Evolutionary conservation across 108 stramenopile genomes (phyloP).

Genomic region (Discostella stelligeroides): DNA sequence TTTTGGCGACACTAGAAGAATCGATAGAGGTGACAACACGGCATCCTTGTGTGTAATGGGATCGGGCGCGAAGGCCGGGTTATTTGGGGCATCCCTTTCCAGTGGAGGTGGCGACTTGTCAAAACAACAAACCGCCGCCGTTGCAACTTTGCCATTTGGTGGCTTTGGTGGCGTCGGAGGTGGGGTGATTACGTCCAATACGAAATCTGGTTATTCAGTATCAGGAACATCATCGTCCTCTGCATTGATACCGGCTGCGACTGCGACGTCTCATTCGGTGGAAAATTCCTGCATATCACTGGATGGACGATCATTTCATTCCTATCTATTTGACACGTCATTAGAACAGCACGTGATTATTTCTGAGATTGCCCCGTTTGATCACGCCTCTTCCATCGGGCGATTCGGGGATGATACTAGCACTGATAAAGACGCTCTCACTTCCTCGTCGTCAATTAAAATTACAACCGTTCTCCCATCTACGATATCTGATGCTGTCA

Average conservation of each 20-base stretch:
- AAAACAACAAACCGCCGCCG: no score
- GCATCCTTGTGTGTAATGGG: no score
- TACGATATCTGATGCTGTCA: conserved; percentile 38
- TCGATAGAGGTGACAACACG: no score
- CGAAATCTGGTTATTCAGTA: no score
- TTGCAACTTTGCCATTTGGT: no score
- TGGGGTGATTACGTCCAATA: no score
- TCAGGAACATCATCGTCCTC: background rate
- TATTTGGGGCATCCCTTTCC: no score
- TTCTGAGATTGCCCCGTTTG: conserved; percentile 61
- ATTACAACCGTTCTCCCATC: conserved; percentile 50
- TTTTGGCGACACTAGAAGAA: no score
- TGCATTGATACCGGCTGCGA: background rate
- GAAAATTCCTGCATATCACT: conserved; percentile 57
- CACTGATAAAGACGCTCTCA: conserved; percentile 14
- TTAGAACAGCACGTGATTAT: conserved; percentile 42
- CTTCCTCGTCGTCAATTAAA: conserved; percentile 9
- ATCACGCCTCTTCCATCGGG: no score
- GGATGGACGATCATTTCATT: conserved; percentile 67
- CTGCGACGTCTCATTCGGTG: conserved; percentile 3
- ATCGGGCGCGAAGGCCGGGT: no score
- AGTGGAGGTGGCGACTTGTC: no score
- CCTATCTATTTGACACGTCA: conserved; percentile 27
- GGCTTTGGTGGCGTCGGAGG: background rate
- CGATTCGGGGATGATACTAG: conserved; percentile 23